Evolutionary conservation across 805 yeast genomes (phyloP).

Genomic region (Jamesozyma lodderae): DNA sequence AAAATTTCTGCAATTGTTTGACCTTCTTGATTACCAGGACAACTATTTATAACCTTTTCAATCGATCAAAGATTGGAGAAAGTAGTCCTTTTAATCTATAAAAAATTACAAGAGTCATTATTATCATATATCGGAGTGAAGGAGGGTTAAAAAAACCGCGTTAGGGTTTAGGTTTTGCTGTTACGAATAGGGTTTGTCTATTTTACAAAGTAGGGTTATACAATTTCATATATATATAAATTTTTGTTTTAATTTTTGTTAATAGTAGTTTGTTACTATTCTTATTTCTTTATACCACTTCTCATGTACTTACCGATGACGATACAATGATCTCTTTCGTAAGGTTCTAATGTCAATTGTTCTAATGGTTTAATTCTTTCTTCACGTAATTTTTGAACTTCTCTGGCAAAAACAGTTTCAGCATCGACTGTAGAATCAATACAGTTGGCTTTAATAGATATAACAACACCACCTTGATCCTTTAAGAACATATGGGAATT

Average conservation of each 20-base stretch:
- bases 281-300: slow-evolving; percentile 50
- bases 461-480: slow-evolving; percentile 97
- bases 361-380: slow-evolving; percentile 97
- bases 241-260: too few species aligned
- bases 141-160: too few species aligned
- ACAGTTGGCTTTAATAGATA: slow-evolving; percentile 99
- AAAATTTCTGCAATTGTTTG: too few species aligned
- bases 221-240: not conserved
- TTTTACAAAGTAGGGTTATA: slow-evolving; percentile 2
- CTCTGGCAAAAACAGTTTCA: slow-evolving; percentile 98
- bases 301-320: slow-evolving; percentile 96
- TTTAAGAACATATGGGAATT: slow-evolving; percentile 97
- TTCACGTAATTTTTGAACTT: slow-evolving; percentile 97
- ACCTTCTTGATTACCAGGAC: too few species aligned
- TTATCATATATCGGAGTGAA: too few species aligned
- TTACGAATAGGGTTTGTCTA: slow-evolving; percentile 3
- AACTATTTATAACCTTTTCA: too few species aligned
- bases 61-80: too few species aligned
- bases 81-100: too few species aligned
- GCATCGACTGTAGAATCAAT: slow-evolving; percentile 99
- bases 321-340: slow-evolving; percentile 99
- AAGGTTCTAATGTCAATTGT: slow-evolving; percentile 98
- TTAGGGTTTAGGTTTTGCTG: not conserved
- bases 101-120: too few species aligned
- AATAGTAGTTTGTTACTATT: too few species aligned